Percentiles rank a stretch among this genome's conserved stretches.
phyloP scores from a whole-genome alignment of 257 asterid genomes.

The Petunia secreta region DNA sequence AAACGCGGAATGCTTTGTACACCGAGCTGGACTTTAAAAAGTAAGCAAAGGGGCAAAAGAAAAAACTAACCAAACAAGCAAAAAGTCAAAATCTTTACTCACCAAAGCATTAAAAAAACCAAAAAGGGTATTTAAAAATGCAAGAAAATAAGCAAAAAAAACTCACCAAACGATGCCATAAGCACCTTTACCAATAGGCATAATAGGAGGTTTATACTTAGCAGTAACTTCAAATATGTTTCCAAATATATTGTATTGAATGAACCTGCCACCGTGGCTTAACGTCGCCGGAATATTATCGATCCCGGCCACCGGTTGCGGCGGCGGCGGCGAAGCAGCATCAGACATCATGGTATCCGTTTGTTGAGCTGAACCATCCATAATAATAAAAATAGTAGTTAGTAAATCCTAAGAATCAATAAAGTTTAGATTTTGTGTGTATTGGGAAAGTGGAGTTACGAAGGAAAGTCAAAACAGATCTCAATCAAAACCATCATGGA shows the following conservation, averaged over 20 bases:
- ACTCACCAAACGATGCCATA: constrained; percentile 38
- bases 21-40: not conserved
- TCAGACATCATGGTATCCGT: constrained; percentile 33
- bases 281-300: constrained; percentile 35
- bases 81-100: not conserved
- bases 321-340: constrained; percentile 26
- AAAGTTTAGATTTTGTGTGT: not conserved
- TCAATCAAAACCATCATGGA: not conserved
- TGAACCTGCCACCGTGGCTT: constrained; percentile 36
- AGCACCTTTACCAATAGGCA: constrained; percentile 42
- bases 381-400: not conserved
- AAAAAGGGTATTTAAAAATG: too few relatives aligned
- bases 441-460: not conserved
- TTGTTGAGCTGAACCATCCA: constrained; percentile 33
- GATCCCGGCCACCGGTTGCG: not conserved
- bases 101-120: not conserved
- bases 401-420: not conserved
- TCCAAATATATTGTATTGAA: constrained; percentile 39
- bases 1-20: too few relatives aligned
- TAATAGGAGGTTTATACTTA: constrained; percentile 38
- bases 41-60: not conserved
- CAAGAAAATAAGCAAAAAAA: not conserved
- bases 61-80: constrained; percentile 31
- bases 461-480: constrained; percentile 14
- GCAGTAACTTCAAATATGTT: constrained; percentile 37